Conservation (phyloP, 2,329 filamentous ascomycete genomes). For the Aspergillus sp. region DNA sequence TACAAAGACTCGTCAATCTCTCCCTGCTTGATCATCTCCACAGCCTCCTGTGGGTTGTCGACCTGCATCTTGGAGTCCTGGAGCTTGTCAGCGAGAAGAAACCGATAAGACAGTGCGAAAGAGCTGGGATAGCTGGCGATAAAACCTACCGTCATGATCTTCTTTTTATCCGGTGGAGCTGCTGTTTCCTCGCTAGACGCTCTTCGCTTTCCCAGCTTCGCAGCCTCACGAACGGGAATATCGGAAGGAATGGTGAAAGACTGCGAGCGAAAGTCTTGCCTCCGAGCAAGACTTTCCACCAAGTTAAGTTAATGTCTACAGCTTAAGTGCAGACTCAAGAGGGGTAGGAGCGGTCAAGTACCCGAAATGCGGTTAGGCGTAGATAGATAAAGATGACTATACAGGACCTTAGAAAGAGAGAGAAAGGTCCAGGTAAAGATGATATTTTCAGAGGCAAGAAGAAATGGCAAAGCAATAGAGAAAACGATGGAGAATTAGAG, state of each 20-base stretch:
- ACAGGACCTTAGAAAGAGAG: not conserved
- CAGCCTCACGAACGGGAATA: slow-evolving; percentile 38
- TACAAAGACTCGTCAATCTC: slow-evolving; percentile 66
- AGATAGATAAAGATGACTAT: slow-evolving; percentile 1
- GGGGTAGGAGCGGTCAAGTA: slow-evolving; percentile 15
- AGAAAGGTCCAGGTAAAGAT: slow-evolving; percentile 1
- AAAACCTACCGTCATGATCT: slow-evolving; percentile 47
- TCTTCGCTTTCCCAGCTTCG: slow-evolving; percentile 51
- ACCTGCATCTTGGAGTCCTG: slow-evolving; percentile 59
- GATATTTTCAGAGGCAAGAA: slow-evolving; percentile 1
- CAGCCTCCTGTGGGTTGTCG: slow-evolving; percentile 53
- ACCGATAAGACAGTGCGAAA: not conserved
- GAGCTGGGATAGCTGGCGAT: not conserved
- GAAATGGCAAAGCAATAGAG: slow-evolving; percentile 5
- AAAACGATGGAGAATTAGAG: slow-evolving; percentile 6
- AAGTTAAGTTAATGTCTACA: slow-evolving; percentile 15
- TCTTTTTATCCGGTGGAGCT: slow-evolving; percentile 50
- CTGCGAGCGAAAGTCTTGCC: slow-evolving; percentile 36
- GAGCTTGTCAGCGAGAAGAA: slow-evolving; percentile 4
- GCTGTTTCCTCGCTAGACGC: slow-evolving; percentile 43
- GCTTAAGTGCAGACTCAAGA: slow-evolving; percentile 20
- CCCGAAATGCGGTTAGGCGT: not conserved
- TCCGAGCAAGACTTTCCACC: slow-evolving; percentile 39
- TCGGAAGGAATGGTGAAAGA: slow-evolving; percentile 40
- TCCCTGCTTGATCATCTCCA: slow-evolving; percentile 58